Evolutionary conservation across 2,329 filamentous ascomycete genomes (phyloP).

Genomic region (Colletotrichum nymphaeae): DNA sequence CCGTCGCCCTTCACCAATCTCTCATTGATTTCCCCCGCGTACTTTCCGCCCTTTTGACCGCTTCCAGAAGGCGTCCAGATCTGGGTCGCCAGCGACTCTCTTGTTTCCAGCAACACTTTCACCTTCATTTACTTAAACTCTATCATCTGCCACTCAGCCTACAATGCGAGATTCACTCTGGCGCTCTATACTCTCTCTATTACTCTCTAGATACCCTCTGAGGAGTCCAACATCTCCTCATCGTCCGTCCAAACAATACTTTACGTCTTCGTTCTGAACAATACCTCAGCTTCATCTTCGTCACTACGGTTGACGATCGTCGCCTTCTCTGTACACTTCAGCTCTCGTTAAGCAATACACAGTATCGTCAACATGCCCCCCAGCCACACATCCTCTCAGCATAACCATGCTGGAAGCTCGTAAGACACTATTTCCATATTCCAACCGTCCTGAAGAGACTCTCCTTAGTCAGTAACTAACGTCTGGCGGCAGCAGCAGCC

Average conservation of each 20-base stretch:
- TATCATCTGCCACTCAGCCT: neutral
- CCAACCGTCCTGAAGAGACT: neutral
- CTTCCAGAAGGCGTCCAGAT: neutral
- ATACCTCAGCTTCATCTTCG: neutral
- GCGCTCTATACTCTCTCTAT: neutral
- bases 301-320: neutral
- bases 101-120: neutral
- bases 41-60: neutral
- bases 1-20: neutral
- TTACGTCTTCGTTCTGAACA: neutral
- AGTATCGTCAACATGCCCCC: neutral
- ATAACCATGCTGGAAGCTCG: neutral
- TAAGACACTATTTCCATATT: neutral
- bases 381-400: neutral
- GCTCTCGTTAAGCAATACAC: neutral
- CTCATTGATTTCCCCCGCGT: neutral
- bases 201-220: too few relatives aligned
- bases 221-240: neutral
- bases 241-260: neutral
- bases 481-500: neutral
- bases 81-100: neutral
- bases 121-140: neutral
- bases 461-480: neutral
- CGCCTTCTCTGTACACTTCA: too few relatives aligned
- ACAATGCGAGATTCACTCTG: neutral